Conservation (phyloP, 179 eudicot genomes). For the Heliamphora pulchella region DNA sequence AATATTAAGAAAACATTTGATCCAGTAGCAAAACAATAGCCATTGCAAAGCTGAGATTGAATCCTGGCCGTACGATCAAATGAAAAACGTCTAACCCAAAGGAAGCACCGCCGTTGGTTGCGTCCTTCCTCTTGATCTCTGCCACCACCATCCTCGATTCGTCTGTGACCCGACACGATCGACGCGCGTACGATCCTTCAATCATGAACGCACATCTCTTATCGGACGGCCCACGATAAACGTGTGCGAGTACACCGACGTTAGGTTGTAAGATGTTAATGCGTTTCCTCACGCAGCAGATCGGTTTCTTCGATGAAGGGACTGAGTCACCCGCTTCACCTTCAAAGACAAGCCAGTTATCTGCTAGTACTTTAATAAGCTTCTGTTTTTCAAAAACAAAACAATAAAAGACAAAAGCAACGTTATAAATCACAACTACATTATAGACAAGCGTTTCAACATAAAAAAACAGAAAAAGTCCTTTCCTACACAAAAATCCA, state of each 20-base stretch:
- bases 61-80: slow-evolving; percentile 50
- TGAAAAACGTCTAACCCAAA: slow-evolving; percentile 69
- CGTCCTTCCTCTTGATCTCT: slow-evolving; percentile 70
- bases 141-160: slow-evolving; percentile 45
- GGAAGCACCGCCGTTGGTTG: slow-evolving; percentile 36
- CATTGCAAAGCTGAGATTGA: slow-evolving; percentile 69
- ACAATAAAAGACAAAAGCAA: neutral
- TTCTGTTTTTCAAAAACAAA: slow-evolving; percentile 17
- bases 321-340: slow-evolving; percentile 27
- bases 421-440: neutral
- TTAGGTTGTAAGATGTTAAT: slow-evolving; percentile 30
- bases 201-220: slow-evolving; percentile 36
- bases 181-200: slow-evolving; percentile 55
- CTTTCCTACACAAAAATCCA: too few species aligned
- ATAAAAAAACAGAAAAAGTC: too few species aligned
- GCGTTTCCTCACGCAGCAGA: slow-evolving; percentile 43
- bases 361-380: slow-evolving; percentile 18
- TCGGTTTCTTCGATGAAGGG: slow-evolving; percentile 23
- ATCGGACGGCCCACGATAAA: slow-evolving; percentile 28
- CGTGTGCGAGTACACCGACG: slow-evolving; percentile 42
- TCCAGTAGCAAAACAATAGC: slow-evolving; percentile 62
- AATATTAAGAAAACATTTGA: slow-evolving; percentile 58
- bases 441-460: too few species aligned
- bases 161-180: slow-evolving; percentile 53
- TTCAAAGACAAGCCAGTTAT: slow-evolving; percentile 37